phyloP scores from a whole-genome alignment of 768 basidiomycete genomes.

The Pisolithus orientalis region DNA sequence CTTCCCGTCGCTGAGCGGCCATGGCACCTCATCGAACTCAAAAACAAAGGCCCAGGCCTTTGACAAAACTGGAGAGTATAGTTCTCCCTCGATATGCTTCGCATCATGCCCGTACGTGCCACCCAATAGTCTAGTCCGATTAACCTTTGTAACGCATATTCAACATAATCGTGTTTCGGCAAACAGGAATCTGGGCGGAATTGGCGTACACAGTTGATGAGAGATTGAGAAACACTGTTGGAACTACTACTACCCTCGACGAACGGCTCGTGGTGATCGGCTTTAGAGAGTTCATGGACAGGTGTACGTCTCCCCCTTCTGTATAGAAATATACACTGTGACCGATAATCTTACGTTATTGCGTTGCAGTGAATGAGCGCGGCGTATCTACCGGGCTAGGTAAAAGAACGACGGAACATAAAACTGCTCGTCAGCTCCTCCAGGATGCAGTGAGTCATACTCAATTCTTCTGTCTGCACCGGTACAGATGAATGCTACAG shows the following conservation, averaged over 20 bases:
- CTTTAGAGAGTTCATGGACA: conserved; percentile 22
- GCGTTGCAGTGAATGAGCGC: conserved; percentile 18
- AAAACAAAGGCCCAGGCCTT: too few species aligned
- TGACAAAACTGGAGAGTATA: not conserved
- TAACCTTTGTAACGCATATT: not conserved
- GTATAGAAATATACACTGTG: too few species aligned
- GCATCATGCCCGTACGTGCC: not conserved
- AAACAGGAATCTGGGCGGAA: conserved; percentile 20
- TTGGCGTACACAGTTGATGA: conserved; percentile 18
- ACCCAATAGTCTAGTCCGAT: too few species aligned
- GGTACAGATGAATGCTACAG: conserved; percentile 1
- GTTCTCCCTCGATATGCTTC: not conserved
- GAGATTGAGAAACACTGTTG: not conserved
- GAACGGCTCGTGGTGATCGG: conserved; percentile 15
- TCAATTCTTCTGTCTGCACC: not conserved
- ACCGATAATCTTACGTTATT: not conserved
- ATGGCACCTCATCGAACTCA: not conserved
- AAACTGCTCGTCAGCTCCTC: conserved; percentile 20
- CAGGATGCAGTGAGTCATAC: conserved; percentile 14
- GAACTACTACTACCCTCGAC: not conserved
- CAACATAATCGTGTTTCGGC: not conserved
- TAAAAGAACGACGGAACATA: conserved; percentile 15
- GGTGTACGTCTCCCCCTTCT: conserved; percentile 10
- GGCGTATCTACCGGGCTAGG: conserved; percentile 13
- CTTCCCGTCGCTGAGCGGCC: too few species aligned